phyloP scores from a whole-genome alignment of 306 rosid genomes.

The Psophocarpus tetragonolobus region DNA sequence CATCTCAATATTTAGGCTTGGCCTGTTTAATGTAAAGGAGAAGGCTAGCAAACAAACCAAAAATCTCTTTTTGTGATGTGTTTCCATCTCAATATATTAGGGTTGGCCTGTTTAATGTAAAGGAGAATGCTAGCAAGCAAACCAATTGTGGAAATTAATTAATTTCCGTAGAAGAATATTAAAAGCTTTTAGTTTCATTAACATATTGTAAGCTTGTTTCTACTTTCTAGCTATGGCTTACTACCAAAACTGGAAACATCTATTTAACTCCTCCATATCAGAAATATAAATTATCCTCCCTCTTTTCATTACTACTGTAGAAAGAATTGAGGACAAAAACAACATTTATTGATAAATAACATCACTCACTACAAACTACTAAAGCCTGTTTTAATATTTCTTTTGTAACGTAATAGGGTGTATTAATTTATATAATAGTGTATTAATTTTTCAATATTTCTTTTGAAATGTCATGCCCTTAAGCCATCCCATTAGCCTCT shows the following conservation, averaged over 20 bases:
- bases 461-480: background rate
- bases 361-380: background rate
- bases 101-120: background rate
- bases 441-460: background rate
- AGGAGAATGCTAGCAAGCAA: background rate
- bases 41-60: no score
- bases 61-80: no score
- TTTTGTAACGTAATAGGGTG: no score
- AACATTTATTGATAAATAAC: background rate
- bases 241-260: background rate
- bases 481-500: no score
- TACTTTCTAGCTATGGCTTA: background rate
- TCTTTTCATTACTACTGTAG: no score
- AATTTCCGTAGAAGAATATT: background rate
- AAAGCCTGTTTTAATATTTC: no score
- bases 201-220: background rate
- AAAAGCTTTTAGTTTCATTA: background rate
- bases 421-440: no score
- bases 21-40: no score
- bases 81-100: no score
- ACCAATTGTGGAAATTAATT: background rate
- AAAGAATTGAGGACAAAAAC: no score
- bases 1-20: no score
- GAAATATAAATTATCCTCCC: background rate
- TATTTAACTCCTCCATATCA: background rate